Percentiles rank a stretch among this genome's conserved stretches.
Conservation (phyloP, 164 flowering plant species). For the Magnolia sinica region DNA sequence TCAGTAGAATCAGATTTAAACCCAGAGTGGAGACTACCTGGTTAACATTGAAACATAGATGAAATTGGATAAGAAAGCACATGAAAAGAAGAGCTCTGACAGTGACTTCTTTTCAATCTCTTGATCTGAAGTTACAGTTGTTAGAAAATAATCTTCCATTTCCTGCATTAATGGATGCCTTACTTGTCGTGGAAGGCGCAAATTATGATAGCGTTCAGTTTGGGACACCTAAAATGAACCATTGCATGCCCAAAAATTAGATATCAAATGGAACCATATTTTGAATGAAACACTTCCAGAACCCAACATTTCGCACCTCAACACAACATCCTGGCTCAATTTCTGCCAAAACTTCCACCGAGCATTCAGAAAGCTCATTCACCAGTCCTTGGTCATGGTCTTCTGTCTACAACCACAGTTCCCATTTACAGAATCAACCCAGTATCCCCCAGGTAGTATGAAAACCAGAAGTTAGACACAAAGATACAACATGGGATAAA, state of each 20-base stretch:
- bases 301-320: conserved; percentile 39
- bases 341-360: conserved; percentile 58
- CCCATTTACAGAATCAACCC: conserved; percentile 7
- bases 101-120: conserved; percentile 41
- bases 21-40: conserved; percentile 39
- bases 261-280: background rate
- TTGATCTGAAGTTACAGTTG: conserved; percentile 28
- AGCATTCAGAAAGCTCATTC: conserved; percentile 59
- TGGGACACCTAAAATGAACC: conserved; percentile 32
- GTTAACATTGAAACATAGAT: conserved; percentile 44
- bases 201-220: conserved; percentile 25
- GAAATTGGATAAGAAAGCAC: conserved; percentile 64
- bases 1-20: background rate
- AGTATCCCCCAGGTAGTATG: background rate
- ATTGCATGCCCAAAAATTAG: background rate
- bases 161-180: conserved; percentile 59
- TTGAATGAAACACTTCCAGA: background rate
- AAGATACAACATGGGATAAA: background rate
- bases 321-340: conserved; percentile 32
- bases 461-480: background rate
- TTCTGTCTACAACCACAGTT: conserved; percentile 36
- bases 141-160: conserved; percentile 53
- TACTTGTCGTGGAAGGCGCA: conserved; percentile 65
- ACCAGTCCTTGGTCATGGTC: conserved; percentile 31
- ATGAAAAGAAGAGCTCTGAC: conserved; percentile 50